A percentile compares a stretch with the other conserved stretches of the same genome.
Evolutionary conservation across 441 rosid species (phyloP).

Genomic region (Euphorbia celastroides): DNA sequence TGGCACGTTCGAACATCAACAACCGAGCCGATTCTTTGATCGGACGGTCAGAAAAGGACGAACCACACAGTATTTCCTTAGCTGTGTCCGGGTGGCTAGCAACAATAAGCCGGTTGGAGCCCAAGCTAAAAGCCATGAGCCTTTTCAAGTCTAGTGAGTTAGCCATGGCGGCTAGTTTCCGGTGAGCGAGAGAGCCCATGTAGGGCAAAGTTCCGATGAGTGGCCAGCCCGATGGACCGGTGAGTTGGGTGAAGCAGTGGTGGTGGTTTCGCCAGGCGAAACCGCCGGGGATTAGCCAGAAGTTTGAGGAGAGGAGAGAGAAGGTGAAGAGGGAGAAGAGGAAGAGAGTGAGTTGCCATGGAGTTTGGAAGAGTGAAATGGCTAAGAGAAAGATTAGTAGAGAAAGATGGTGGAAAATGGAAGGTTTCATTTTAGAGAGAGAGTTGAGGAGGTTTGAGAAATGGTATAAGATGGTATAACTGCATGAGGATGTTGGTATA

Average conservation of each 20-base stretch:
- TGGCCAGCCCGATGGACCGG: constrained; percentile 54
- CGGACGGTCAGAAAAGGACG: constrained; percentile 57
- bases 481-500: constrained; percentile 27
- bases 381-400: constrained; percentile 16
- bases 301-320: constrained; percentile 21
- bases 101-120: constrained; percentile 41
- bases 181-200: constrained; percentile 62
- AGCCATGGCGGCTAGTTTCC: constrained; percentile 47
- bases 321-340: constrained; percentile 19
- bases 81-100: constrained; percentile 63
- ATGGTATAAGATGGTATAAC: constrained; percentile 20
- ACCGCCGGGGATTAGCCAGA: constrained; percentile 57
- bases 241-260: constrained; percentile 16
- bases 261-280: constrained; percentile 58
- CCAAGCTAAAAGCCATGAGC: constrained; percentile 58
- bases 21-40: constrained; percentile 49
- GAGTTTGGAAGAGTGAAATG: constrained; percentile 8
- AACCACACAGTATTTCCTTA: constrained; percentile 44
- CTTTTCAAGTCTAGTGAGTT: constrained; percentile 33
- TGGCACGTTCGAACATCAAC: constrained; percentile 65
- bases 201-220: constrained; percentile 39
- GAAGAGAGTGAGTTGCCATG: constrained; percentile 24
- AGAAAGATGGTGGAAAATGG: constrained; percentile 14
- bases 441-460: constrained; percentile 12
- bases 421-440: constrained; percentile 19